Evolutionary conservation across 768 basidiomycete genomes (phyloP), one percentile per base, ranked within the genome.

Genomic region (Boletus edulis): DNA sequence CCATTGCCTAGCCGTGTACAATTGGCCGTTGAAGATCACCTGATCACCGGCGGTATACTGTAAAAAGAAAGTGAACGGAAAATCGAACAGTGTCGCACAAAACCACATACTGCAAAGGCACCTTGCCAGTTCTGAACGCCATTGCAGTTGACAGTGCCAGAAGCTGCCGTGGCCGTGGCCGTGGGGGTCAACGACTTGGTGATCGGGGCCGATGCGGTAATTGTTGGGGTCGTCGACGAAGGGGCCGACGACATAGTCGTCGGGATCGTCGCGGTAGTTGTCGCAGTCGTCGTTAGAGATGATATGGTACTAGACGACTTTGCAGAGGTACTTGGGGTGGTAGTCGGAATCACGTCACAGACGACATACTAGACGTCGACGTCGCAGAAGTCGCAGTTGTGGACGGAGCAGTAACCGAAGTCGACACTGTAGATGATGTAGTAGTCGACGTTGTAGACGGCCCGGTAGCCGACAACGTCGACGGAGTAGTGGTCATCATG

Each of bases 1-100:
- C 70, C 68, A 69, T 10, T 69, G 70, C 7, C 4, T 61, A 14
- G 68, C 68, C 3, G 59, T 64, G 34, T 17, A 69, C 34, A 72
- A 7, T 1, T 64, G 59, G 2, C 48, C 42, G 13, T 60, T 57
- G 14, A 44, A 72, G 6, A 72, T 67, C 5, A 47, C 70, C 35
- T 46, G 39, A 0, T 59, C 18, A 2, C 68, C 70, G 2, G 68
- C 57, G 5, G 14, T 35, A 5, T 72, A 72, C 70, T 72, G 14
- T 2, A 2, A 14, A 7, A 12, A 7, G 5, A 2, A 12, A 7
- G 32, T 70, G 20, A 62, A 46, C 15, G 8, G 4, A 27, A 0
- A 1, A 2, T 13, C 0, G 8, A 5, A 6, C 13, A 35, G 5
- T 35, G 7, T 4, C 4, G 0, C 1, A 17, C 15, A 1, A 17